phyloP scores from a whole-genome alignment of 1,284 basidiomycete species.

The Rhodotorula sp. region DNA sequence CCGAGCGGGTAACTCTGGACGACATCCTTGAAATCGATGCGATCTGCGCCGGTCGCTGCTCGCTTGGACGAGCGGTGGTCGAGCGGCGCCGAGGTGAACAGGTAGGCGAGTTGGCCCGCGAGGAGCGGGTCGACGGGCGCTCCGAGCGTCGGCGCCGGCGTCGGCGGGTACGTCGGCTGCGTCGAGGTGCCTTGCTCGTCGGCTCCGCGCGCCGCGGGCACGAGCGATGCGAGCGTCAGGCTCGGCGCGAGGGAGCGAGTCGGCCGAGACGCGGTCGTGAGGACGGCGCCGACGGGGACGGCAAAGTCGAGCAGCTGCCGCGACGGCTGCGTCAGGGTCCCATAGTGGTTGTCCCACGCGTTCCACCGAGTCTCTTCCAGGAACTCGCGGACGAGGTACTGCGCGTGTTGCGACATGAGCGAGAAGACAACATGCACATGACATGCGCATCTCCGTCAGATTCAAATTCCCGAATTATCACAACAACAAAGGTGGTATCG shows the following conservation, averaged over 20 bases:
- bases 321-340: slow-evolving; percentile 83
- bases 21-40: slow-evolving; percentile 81
- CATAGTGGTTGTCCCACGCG: slow-evolving; percentile 84
- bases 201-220: background rate
- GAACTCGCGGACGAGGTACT: slow-evolving; percentile 83
- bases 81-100: slow-evolving; percentile 58
- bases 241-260: slow-evolving; percentile 42
- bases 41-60: slow-evolving; percentile 62
- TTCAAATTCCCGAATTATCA: background rate
- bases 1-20: slow-evolving; percentile 79
- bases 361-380: slow-evolving; percentile 84
- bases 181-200: background rate
- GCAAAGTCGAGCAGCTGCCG: slow-evolving; percentile 49
- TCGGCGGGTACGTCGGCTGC: slow-evolving; percentile 33
- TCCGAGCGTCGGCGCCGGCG: slow-evolving; percentile 31
- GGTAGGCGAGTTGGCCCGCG: slow-evolving; percentile 61
- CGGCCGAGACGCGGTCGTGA: slow-evolving; percentile 46
- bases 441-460: background rate
- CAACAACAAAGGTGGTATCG: too few species aligned
- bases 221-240: slow-evolving; percentile 43
- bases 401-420: slow-evolving; percentile 51
- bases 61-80: slow-evolving; percentile 10
- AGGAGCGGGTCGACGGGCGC: slow-evolving; percentile 48
- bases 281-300: slow-evolving; percentile 46
- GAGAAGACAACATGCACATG: background rate